Base-by-base conservation (phyloP, 2,329 filamentous ascomycete species). In the Drechslera avenae region DNA sequence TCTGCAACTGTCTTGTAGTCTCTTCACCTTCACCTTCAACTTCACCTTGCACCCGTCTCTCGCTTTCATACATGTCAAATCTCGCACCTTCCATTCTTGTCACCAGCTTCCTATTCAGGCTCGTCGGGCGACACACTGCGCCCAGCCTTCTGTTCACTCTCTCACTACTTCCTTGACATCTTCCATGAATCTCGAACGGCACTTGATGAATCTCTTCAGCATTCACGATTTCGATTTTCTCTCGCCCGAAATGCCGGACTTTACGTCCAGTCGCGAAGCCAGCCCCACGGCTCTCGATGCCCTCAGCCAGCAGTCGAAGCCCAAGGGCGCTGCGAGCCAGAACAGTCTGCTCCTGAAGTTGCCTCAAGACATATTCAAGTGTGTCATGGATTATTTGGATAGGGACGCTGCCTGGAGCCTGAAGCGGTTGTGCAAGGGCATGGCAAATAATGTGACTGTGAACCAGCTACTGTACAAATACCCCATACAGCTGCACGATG, bases 361-460 rank as follows among this genome's bases (percentile, higher is more conserved):
- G 31, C 69, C 70, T 4, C 67, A 69, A 48, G 70, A 73, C 48
- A 67, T 73, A 39, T 72, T 73, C 62, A 67, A 65, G 39, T 72
- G 69, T 45, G 56, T 73, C 34, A 56, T 66, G 44, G 70, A 73
- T 57, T 69, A 73, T 44, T 60, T 73, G 5, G 63, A 71, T 35
- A 56, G 69, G 19, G 64, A 68, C 31, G 60, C 61, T 19, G 70
- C 69, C 9, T 71, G 64, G 64, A 57, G 60, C n/a, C 54, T 73
- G 19, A 73, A 72, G 60, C 57, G 62, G 5, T 40, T 66, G 26
- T 73, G 69, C 47, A 62, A 59, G 30, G 70, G 70, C 51, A 58
- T 72, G 62, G 56, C 67, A 16, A 56, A 39, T 34, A 72, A 66
- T 39, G 52, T 66, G 33, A 63, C 62, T 2, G 62, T 73, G 26